Evolutionary conservation across 1,284 basidiomycete species (phyloP), one percentile per base, ranked within the genome.

Genomic region (Marasmius sp.): DNA sequence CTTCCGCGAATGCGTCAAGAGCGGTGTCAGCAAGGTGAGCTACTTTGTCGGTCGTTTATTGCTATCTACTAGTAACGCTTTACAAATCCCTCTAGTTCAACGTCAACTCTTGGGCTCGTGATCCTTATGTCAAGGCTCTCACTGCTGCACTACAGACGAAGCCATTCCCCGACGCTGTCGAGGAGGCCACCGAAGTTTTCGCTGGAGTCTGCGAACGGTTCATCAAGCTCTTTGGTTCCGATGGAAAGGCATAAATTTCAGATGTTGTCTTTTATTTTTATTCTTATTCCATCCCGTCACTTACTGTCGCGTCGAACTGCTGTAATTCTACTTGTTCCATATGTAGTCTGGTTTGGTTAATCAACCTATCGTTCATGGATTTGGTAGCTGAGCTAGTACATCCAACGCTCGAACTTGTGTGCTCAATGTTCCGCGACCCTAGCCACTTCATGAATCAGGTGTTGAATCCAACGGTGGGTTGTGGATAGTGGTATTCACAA

Each of bases 71-170:
- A 36, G 11, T 37, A 8, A 10, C 39, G 63, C 11, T 41, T 18
- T 41, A 8, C 20, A 12, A 33, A 33, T 51, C 11, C 6, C 36
- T n/a, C 38, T 56, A 82, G 78, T 77, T 83, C 59, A 83, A 83
- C 58, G 74, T 83, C 60, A 83, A 83, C 65, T 77, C 76, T 61
- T 81, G 79, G 79, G 79, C 72, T 1, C 76, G 80, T 33, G 79
- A 82, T 68, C 77, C 76, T 6, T 82, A 83, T 60, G 76, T 74
- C 2, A 75, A 77, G 61, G 60, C 66, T 0, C 66, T 83, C 9
- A 70, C 73, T 0, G 69, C 73, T 49, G 70, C 66, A 0, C 67
- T 81, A 22, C 66, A 70, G 58, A 70, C 68, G 1, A 78, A 75
- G 62, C 70, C 80, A 0, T 80, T 83, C 66, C 81, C 81, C 1